Percentiles rank a stretch among this genome's conserved stretches.
Evolutionary conservation across 345 rosid genomes (phyloP).

Genomic region (Lepidium africanum): DNA sequence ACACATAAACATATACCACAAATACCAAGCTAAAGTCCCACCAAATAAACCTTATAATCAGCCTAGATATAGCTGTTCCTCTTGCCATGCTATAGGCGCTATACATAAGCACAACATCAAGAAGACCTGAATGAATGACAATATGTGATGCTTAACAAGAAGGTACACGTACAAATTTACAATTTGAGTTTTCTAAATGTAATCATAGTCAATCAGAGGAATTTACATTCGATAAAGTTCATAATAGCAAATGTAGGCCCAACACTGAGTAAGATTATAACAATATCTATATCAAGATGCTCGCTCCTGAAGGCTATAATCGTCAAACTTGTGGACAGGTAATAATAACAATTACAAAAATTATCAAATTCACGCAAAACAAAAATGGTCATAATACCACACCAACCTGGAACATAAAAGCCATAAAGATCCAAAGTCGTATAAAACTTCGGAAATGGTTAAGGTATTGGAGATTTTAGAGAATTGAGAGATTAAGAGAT

Average conservation of each 20-base stretch:
- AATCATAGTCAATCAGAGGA: background rate
- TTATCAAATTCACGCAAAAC: background rate
- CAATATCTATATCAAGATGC: slow-evolving; percentile 46
- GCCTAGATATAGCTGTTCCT: slow-evolving; percentile 97
- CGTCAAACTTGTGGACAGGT: slow-evolving; percentile 51
- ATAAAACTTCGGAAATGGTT: slow-evolving; percentile 91
- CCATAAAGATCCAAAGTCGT: slow-evolving; percentile 93
- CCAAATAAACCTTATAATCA: slow-evolving; percentile 87
- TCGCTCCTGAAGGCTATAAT: slow-evolving; percentile 77
- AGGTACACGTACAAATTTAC: slow-evolving; percentile 13
- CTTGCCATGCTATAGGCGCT: slow-evolving; percentile 88
- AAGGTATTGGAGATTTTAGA: too few species aligned
- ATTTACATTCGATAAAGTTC: slow-evolving; percentile 81
- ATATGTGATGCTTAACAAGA: slow-evolving; percentile 6
- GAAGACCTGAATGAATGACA: slow-evolving; percentile 47
- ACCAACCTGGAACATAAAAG: slow-evolving; percentile 85
- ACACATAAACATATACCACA: slow-evolving; percentile 73
- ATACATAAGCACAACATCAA: slow-evolving; percentile 85
- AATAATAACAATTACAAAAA: background rate
- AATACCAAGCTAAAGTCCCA: slow-evolving; percentile 59
- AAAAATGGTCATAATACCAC: slow-evolving; percentile 4
- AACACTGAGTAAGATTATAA: slow-evolving; percentile 68
- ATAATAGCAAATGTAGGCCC: slow-evolving; percentile 86
- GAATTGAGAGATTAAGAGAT: too few species aligned
- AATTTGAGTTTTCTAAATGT: background rate